Conservation (phyloP, 768 basidiomycete species). For the Calocybe cyanea region DNA sequence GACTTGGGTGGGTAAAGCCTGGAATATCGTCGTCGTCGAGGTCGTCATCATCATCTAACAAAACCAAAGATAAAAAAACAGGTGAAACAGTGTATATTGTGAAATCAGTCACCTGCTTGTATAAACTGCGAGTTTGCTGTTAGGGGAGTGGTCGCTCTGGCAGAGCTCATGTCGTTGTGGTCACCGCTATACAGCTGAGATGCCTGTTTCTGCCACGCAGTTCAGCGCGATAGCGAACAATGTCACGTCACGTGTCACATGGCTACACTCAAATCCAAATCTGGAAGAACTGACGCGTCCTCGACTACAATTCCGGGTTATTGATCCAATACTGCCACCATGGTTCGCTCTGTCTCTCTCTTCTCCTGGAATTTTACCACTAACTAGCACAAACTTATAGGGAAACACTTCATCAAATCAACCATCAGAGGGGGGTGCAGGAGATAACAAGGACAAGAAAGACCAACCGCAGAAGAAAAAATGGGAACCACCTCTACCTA, state of each 20-base stretch:
- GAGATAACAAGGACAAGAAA: constrained; percentile 43
- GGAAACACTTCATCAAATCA: constrained; percentile 72
- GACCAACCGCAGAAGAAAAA: constrained; percentile 75
- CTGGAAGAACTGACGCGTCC: constrained; percentile 51
- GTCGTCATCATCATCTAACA: constrained; percentile 74
- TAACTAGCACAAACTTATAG: constrained; percentile 28
- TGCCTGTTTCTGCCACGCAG: constrained; percentile 23
- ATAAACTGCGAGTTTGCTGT: constrained; percentile 74
- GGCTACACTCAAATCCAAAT: constrained; percentile 29
- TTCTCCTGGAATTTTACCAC: neutral
- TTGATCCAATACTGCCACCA: constrained; percentile 11
- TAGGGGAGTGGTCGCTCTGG: constrained; percentile 40
- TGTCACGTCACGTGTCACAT: constrained; percentile 23
- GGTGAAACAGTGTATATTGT: too few species aligned
- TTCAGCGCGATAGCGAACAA: constrained; percentile 13
- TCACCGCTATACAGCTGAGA: too few species aligned
- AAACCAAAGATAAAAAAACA: neutral
- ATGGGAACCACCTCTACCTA: constrained; percentile 98
- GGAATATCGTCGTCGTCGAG: constrained; percentile 80
- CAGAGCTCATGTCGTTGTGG: constrained; percentile 35
- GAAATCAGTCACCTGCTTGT: constrained; percentile 57
- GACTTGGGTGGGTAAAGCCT: constrained; percentile 65
- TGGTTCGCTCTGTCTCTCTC: constrained; percentile 3
- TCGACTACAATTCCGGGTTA: too few species aligned
- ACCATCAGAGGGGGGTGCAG: constrained; percentile 35